Base-by-base conservation (phyloP, 331 rosid genomes). In the Quercus phellos region DNA sequence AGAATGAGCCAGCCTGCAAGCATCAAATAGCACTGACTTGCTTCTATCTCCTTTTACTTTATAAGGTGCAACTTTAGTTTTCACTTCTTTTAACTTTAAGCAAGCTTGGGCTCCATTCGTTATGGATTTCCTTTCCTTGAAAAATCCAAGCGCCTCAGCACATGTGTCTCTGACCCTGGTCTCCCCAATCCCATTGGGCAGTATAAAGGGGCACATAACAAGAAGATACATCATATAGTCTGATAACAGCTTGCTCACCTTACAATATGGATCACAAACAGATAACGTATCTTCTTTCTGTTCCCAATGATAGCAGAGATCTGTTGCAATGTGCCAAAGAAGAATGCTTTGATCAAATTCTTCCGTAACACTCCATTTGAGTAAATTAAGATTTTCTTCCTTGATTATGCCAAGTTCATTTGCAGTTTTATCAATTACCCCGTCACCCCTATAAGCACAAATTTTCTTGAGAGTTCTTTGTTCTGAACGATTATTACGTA, bases 1-100 rank as follows among this genome's bases (percentile, higher is more conserved):
- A 18, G 16, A 42, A 0, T 12, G 3, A 17, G 73, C 83, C n/a
- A 80, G 79, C 22, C 17, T 55, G 9, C 79, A 74, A 2, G 69
- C 83, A 22, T 74, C 83, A 9, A 80, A 80, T 34, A 80, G 9
- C 8, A 79, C 83, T 11, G 83, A 79, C 29, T 73, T 79, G 70
- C 78, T 73, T 55, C 55, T 61, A 19, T 72, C 77, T 22, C 82
- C 82, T 66, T 78, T 78, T 5, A 50, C 82, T 9, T 60, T 3
- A 3, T 11, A 46, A 1, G 82, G 66, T 6, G 6, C 19, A 2
- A 78, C 17, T 59, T 51, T 46, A 50, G 82, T 72, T 4, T 50
- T 32, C 8, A 78, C 71, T 5, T 18, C 27, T 0, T 30, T 35
- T 58, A 78, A 51, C 67, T n/a, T 60, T 1, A 12, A 46, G 51